Conservation (phyloP, 75 land plant genomes). For the Picea glauca region DNA sequence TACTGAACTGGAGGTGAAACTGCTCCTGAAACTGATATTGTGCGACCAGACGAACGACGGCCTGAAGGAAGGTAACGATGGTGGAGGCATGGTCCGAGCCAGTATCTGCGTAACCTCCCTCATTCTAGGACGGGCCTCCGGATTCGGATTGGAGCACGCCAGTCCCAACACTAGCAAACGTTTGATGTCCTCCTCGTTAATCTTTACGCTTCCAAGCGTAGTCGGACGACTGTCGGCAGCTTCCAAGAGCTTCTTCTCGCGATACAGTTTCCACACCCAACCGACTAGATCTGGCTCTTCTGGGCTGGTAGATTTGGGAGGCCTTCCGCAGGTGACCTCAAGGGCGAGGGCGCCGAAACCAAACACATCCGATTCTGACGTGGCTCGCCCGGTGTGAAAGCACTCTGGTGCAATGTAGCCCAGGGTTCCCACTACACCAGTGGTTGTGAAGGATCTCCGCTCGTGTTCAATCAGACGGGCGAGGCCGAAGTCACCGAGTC, state of each 20-base stretch:
- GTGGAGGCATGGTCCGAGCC: slow-evolving; percentile 34
- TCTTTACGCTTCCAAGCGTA: slow-evolving; percentile 14
- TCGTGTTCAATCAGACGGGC: background rate
- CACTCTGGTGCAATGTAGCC: slow-evolving; percentile 57
- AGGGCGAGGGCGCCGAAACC: slow-evolving; percentile 47
- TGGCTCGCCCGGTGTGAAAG: slow-evolving; percentile 29
- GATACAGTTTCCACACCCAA: slow-evolving; percentile 47
- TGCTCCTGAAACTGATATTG: too few relatives aligned
- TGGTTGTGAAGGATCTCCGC: slow-evolving; percentile 8
- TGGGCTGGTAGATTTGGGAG: slow-evolving; percentile 21
- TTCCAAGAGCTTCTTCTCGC: slow-evolving; percentile 19
- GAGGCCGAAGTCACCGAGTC: background rate
- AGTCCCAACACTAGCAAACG: slow-evolving; percentile 39
- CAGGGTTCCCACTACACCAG: slow-evolving; percentile 29
- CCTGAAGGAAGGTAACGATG: slow-evolving; percentile 27
- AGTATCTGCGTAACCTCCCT: slow-evolving; percentile 41
- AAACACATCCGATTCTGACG: slow-evolving; percentile 43
- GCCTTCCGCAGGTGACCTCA: slow-evolving; percentile 42
- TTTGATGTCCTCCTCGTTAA: slow-evolving; percentile 31
- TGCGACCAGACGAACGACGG: too few relatives aligned
- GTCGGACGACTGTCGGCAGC: slow-evolving; percentile 31
- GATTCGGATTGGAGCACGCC: slow-evolving; percentile 54
- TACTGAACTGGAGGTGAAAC: too few relatives aligned
- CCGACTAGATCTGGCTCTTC: slow-evolving; percentile 53
- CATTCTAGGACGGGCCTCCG: slow-evolving; percentile 48